Percentiles rank a stretch among this genome's conserved stretches.
phyloP scores from a whole-genome alignment of 169 alveolate species.

The Plasmodium knowlesi region DNA sequence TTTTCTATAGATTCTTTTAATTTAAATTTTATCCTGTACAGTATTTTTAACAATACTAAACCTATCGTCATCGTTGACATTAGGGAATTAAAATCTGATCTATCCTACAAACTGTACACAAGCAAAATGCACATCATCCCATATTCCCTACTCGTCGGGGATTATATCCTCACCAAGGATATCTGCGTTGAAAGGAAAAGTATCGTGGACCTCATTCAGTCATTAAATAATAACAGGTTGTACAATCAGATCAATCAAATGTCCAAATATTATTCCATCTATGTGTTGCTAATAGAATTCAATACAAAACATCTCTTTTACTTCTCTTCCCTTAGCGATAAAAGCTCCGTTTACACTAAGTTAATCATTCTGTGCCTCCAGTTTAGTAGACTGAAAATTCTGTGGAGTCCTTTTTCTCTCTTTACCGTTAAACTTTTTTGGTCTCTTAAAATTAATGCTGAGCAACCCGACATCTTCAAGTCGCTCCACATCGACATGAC shows the following conservation, averaged over 20 bases:
- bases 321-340: constrained; percentile 68
- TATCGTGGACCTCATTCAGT: constrained; percentile 80
- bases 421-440: constrained; percentile 78
- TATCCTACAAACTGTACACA: constrained; percentile 86
- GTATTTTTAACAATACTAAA: constrained; percentile 64
- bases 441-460: constrained; percentile 63
- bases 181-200: constrained; percentile 90
- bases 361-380: constrained; percentile 75
- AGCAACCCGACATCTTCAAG: constrained; percentile 73
- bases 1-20: constrained; percentile 60
- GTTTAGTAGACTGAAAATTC: constrained; percentile 74
- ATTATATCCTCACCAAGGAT: constrained; percentile 86
- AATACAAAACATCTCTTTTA: constrained; percentile 57
- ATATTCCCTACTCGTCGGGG: constrained; percentile 85
- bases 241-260: constrained; percentile 84
- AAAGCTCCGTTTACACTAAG: constrained; percentile 71
- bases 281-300: constrained; percentile 78
- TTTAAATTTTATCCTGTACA: constrained; percentile 43
- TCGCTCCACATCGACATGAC: constrained; percentile 71
- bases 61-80: constrained; percentile 85
- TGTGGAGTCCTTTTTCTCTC: constrained; percentile 82
- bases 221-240: constrained; percentile 85
- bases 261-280: constrained; percentile 75
- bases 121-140: constrained; percentile 87
- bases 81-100: constrained; percentile 85